A percentile compares a stretch with the other conserved stretches of the same genome.
Evolutionary conservation across 306 rosid species (phyloP).

Genomic region (Cucurbita ficifolia): DNA sequence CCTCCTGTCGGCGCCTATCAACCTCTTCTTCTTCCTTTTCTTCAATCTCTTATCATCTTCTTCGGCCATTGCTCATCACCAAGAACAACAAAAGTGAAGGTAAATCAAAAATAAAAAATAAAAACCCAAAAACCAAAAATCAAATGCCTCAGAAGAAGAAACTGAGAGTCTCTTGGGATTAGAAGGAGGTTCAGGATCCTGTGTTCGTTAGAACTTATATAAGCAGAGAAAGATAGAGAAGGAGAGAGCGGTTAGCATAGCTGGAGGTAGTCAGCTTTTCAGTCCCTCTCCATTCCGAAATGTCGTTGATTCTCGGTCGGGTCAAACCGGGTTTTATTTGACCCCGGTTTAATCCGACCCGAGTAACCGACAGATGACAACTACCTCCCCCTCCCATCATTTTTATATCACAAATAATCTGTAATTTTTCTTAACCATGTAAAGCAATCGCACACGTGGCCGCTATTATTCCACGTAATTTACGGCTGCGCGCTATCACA

Average conservation of each 20-base stretch:
- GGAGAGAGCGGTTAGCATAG: neutral
- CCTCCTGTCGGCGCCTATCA: neutral
- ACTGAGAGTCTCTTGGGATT: neutral
- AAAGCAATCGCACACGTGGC: neutral
- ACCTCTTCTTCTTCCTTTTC: constrained; percentile 16
- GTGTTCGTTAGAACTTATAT: neutral
- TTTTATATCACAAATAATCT: neutral
- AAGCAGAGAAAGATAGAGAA: neutral
- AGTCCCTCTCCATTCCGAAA: neutral
- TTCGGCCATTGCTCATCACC: constrained; percentile 13
- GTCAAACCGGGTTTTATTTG: neutral
- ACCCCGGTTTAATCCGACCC: neutral
- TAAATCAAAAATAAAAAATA: too few species aligned
- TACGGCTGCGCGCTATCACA: neutral
- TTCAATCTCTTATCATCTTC: constrained; percentile 4
- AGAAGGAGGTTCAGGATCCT: neutral
- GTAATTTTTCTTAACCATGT: neutral
- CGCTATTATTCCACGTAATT: neutral
- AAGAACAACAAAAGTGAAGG: neutral
- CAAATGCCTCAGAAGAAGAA: neutral
- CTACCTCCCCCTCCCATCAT: neutral
- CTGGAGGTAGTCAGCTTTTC: neutral
- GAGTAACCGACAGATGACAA: neutral
- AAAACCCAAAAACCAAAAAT: neutral
- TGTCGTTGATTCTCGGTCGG: neutral